Evolutionary conservation across 2,329 filamentous ascomycete species (phyloP).

Genomic region (Seiridium cupressi): DNA sequence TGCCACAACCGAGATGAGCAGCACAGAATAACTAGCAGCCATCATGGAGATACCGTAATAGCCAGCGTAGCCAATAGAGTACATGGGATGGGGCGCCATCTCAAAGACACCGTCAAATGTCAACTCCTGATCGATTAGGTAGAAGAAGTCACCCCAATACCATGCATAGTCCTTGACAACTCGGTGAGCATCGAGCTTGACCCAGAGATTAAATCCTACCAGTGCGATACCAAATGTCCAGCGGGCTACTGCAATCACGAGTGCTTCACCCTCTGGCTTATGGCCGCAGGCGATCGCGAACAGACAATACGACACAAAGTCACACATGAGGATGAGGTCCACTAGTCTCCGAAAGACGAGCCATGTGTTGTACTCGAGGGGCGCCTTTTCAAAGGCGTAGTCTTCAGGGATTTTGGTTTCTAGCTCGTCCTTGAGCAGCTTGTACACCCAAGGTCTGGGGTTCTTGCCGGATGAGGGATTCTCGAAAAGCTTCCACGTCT

Average conservation of each 20-base stretch:
- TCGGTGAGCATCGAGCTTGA: conserved; percentile 94
- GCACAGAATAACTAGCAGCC: conserved; percentile 94
- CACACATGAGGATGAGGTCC: conserved; percentile 97
- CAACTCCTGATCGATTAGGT: conserved; percentile 93
- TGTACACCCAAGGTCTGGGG: conserved; percentile 78
- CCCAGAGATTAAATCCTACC: conserved; percentile 95
- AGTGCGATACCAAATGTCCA: conserved; percentile 78
- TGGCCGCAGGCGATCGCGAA: conserved; percentile 88
- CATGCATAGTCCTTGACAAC: conserved; percentile 99
- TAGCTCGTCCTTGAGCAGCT: conserved; percentile 81
- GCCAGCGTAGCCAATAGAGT: conserved; percentile 94
- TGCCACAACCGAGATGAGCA: conserved; percentile 94
- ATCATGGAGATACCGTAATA: conserved; percentile 99
- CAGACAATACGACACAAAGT: conserved; percentile 94
- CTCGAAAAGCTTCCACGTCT: conserved; percentile 82
- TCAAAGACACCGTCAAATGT: conserved; percentile 99
- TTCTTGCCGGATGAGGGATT: conserved; percentile 78
- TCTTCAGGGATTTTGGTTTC: conserved; percentile 93
- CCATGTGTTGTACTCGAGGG: conserved; percentile 99
- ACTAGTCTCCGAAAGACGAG: conserved; percentile 92
- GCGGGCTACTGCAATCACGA: conserved; percentile 66
- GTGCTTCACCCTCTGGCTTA: conserved; percentile 69
- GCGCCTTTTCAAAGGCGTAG: conserved; percentile 89
- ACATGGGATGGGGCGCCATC: conserved; percentile 98
- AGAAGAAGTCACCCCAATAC: conserved; percentile 99